Conservation (phyloP, 805 yeast species). For the Dipodascopsis uninucleata region DNA sequence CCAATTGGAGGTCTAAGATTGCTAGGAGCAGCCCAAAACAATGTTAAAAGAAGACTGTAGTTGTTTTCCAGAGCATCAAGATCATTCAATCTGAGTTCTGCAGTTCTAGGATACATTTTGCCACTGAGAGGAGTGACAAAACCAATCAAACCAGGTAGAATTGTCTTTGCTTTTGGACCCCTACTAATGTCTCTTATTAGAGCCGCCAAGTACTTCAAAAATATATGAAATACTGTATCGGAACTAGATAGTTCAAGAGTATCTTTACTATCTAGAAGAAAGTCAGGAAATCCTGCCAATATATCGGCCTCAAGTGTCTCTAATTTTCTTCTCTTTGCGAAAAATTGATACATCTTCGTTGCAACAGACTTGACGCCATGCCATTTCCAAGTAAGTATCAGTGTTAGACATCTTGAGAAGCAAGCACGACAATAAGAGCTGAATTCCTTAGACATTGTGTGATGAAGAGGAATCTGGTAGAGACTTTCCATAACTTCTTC, state of each 20-base stretch:
- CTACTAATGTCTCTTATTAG: slow-evolving; percentile 14
- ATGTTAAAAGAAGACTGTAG: slow-evolving; percentile 28
- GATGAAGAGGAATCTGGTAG: slow-evolving; percentile 1
- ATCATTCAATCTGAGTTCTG: slow-evolving; percentile 23
- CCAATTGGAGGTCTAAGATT: slow-evolving; percentile 26
- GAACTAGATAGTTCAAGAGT: slow-evolving; percentile 21
- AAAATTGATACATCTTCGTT: slow-evolving; percentile 27
- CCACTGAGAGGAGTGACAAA: slow-evolving; percentile 31
- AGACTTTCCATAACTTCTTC: slow-evolving; percentile 16
- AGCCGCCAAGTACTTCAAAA: slow-evolving; percentile 26
- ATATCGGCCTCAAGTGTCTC: slow-evolving; percentile 24
- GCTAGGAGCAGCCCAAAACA: slow-evolving; percentile 31
- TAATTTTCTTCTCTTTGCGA: slow-evolving; percentile 24
- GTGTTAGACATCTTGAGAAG: slow-evolving; percentile 27
- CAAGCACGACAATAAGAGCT: slow-evolving; percentile 22
- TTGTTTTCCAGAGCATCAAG: slow-evolving; percentile 30
- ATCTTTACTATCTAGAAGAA: slow-evolving; percentile 18
- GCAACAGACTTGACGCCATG: slow-evolving; percentile 20
- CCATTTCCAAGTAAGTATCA: slow-evolving; percentile 28
- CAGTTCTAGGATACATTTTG: slow-evolving; percentile 25
- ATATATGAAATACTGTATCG: slow-evolving; percentile 30
- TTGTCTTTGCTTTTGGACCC: slow-evolving; percentile 4
- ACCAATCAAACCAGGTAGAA: slow-evolving; percentile 26
- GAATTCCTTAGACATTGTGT: slow-evolving; percentile 4
- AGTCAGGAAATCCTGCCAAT: slow-evolving; percentile 28